Evolutionary conservation across 129 eudicot species (phyloP), one percentile per base, ranked within the genome.

Genomic region (Saussurea involucrata): DNA sequence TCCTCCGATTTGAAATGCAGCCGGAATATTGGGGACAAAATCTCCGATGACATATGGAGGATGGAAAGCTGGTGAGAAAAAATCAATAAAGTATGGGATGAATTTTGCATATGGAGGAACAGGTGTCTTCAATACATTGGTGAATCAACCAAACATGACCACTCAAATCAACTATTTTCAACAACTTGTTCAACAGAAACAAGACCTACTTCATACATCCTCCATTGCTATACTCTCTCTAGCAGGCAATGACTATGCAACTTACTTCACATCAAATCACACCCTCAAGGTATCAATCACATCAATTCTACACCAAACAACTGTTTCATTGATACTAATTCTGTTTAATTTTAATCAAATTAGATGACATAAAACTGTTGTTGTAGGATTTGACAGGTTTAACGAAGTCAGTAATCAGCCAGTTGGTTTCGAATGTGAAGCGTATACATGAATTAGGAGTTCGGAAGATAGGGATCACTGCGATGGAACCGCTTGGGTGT

Each of bases 31-130:
- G 63, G 90, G 92, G 9, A 80, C 85, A 28, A 80, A 60, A 40
- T 84, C 90, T 63, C 95, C 96, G 34, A 11, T 75, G 74, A 80
- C 96, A 13, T 92, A 86, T 42, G n/a, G 58, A 66, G 65, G 80
- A 18, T 83, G 78, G 81, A 84, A 86, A 68, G 64, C 74, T 12
- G 87, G 77, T 15, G 83, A 76, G 75, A 71, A 77, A 67, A 78
- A 81, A 53, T 22, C 53, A 53, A 11, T 79, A 9, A 70, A 57
- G 25, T 58, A 78, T 69, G 96, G 97, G 34, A 78, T 92, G 65
- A 92, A 92, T 75, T 92, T 92, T 74, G 97, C 97, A 5, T 81
- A 88, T 72, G 97, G 97, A 84, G 97, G 97, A 74, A 89, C 93
- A 15, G 96, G 97, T 49, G 96, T 92, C 22, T 92, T 92, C 63